These are phyloP conservation scores for Penicillium cinerascens DNA, from an alignment of 495 filamentous ascomycete genomes.

Conservation along the genomic window DNA sequence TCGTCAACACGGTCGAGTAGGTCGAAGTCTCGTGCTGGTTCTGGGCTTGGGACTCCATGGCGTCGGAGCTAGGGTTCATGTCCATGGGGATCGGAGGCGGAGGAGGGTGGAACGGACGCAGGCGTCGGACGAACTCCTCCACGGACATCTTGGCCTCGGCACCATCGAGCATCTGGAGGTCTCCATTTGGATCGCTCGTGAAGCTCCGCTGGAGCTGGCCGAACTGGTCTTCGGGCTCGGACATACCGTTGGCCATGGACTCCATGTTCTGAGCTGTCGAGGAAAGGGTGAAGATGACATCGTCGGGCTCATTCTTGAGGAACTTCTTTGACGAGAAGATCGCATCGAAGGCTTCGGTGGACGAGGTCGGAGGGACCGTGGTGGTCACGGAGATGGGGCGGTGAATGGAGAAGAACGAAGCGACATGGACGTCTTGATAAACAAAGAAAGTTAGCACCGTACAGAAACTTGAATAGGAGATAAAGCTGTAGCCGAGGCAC, in stretches of 20 bases:
- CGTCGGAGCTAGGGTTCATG: constrained; percentile 14
- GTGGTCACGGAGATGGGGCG: constrained; percentile 86
- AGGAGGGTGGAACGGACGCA: constrained; percentile 74
- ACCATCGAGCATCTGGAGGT: constrained; percentile 46
- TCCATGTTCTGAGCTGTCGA: constrained; percentile 70
- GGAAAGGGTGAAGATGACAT: constrained; percentile 77
- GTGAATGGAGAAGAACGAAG: constrained; percentile 94
- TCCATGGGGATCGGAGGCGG: constrained; percentile 62
- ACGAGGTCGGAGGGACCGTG: constrained; percentile 68
- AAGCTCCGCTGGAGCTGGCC: constrained; percentile 47
- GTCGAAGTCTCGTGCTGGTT: constrained; percentile 43
- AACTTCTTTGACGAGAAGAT: constrained; percentile 63
- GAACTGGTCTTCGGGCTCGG: constrained; percentile 46
- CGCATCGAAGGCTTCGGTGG: constrained; percentile 68
- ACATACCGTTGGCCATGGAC: constrained; percentile 46
- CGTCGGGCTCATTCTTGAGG: constrained; percentile 50
- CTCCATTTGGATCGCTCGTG: constrained; percentile 41
- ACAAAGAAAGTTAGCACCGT: not conserved
- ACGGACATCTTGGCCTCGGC: constrained; percentile 43
- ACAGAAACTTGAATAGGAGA: constrained; percentile 1
- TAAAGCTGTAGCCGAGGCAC: constrained; percentile 17
- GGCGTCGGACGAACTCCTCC: constrained; percentile 54
- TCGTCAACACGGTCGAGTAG: constrained; percentile 77
- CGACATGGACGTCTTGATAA: constrained; percentile 72
- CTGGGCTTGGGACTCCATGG: constrained; percentile 20